phyloP scores from a whole-genome alignment of 2,329 filamentous ascomycete species.

The Claviceps sorghi region DNA sequence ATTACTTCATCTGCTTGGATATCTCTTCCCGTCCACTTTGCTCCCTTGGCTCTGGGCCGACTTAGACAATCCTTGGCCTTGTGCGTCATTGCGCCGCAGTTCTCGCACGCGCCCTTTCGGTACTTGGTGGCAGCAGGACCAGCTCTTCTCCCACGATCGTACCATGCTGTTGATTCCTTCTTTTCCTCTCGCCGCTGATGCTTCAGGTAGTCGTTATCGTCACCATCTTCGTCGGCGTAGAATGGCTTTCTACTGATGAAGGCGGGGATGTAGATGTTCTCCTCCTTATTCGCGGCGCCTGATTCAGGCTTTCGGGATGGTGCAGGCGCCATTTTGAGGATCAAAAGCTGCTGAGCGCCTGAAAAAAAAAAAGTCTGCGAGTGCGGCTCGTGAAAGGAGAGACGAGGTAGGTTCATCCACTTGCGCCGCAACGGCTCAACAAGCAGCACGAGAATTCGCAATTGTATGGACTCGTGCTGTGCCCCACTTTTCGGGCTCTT shows the following conservation, averaged over 20 bases:
- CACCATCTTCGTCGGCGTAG: constrained; percentile 70
- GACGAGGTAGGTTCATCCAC: neutral
- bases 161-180: constrained; percentile 70
- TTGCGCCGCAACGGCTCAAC: neutral
- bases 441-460: neutral
- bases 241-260: constrained; percentile 98
- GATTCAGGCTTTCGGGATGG: constrained; percentile 21
- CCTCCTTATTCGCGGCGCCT: constrained; percentile 52
- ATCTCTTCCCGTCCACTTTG: constrained; percentile 81
- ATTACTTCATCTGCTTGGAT: constrained; percentile 86
- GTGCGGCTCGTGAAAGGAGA: neutral
- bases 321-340: constrained; percentile 11
- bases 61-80: constrained; percentile 88
- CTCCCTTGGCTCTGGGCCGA: constrained; percentile 75
- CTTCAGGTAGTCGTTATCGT: constrained; percentile 78
- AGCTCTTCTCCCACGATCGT: constrained; percentile 72
- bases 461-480: neutral
- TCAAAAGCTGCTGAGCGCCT: neutral
- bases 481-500: neutral
- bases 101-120: constrained; percentile 95
- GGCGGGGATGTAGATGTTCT: constrained; percentile 95
- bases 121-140: constrained; percentile 90
- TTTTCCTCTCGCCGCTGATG: constrained; percentile 63
- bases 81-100: constrained; percentile 94
- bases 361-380: neutral